These are phyloP conservation scores for Cyclanthera cordifolia DNA, from an alignment of 306 rosid genomes.

Conservation along the genomic window DNA sequence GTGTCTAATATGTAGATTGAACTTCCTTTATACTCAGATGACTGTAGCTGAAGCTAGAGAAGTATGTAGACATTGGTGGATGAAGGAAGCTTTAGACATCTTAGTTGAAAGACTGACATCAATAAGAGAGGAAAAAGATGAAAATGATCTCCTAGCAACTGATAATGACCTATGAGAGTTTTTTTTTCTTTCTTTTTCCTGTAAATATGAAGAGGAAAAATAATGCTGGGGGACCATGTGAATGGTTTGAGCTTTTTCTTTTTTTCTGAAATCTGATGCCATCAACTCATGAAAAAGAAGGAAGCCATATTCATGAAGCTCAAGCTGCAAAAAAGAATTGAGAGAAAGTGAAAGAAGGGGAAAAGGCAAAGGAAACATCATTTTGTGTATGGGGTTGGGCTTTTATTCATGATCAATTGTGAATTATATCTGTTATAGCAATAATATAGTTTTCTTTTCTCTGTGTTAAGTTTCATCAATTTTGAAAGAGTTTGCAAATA, in stretches of 20 bases:
- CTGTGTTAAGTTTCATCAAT: background rate
- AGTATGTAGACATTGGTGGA: conserved; percentile 95
- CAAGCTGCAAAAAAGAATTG: no score
- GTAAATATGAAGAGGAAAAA: conserved; percentile 8
- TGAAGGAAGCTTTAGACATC: conserved; percentile 88
- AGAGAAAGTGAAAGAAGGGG: no score
- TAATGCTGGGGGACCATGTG: background rate
- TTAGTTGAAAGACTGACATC: conserved; percentile 52
- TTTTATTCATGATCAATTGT: background rate
- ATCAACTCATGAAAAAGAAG: no score
- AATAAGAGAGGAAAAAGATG: conserved; percentile 10
- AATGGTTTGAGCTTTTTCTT: conserved; percentile 3
- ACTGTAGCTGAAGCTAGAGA: conserved; percentile 58
- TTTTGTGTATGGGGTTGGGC: background rate
- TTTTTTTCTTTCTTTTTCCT: background rate
- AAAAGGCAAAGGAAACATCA: no score
- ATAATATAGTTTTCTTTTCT: background rate
- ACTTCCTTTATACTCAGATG: conserved; percentile 33
- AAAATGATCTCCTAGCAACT: conserved; percentile 19
- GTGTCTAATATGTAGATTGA: conserved; percentile 4
- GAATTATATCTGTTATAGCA: no score
- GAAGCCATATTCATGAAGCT: background rate
- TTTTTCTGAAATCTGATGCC: background rate
- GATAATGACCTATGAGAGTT: conserved; percentile 18
- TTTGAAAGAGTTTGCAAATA: conserved; percentile 7